These are phyloP conservation scores for Dillenia turbinata DNA, from an alignment of 164 flowering plant genomes.

Conservation along the genomic window DNA sequence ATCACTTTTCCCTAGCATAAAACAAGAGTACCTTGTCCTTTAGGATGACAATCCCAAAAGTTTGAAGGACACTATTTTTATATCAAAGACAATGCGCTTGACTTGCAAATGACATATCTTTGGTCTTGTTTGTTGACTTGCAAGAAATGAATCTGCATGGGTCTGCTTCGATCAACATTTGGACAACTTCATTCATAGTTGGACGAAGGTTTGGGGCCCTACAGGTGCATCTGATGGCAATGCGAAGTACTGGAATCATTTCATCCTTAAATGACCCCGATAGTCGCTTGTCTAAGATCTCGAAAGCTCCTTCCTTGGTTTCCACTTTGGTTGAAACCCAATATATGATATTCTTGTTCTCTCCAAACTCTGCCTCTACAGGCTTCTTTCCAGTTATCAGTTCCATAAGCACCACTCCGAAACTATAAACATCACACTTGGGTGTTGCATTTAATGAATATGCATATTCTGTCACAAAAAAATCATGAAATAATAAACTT, in stretches of 20 bases:
- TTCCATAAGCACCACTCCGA: constrained; percentile 88
- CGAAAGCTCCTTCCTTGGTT: constrained; percentile 64
- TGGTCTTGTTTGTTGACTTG: constrained; percentile 45
- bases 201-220: constrained; percentile 63
- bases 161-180: constrained; percentile 70
- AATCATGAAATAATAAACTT: background rate
- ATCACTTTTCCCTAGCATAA: background rate
- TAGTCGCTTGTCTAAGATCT: constrained; percentile 68
- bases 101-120: constrained; percentile 25
- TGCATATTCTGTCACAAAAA: constrained; percentile 65
- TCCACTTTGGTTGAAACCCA: constrained; percentile 88
- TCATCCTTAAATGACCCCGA: constrained; percentile 59
- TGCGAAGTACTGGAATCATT: constrained; percentile 68
- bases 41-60: constrained; percentile 8
- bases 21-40: constrained; percentile 4
- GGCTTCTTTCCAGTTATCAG: constrained; percentile 91
- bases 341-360: constrained; percentile 71
- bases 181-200: constrained; percentile 88
- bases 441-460: constrained; percentile 83
- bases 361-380: constrained; percentile 84
- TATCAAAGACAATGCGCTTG: constrained; percentile 3
- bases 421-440: constrained; percentile 94
- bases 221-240: constrained; percentile 78
- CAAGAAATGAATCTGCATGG: constrained; percentile 55
- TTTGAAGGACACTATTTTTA: constrained; percentile 10